Conservation (phyloP, 192 early-diverging fungal genomes). For the Mortierella antarctica region DNA sequence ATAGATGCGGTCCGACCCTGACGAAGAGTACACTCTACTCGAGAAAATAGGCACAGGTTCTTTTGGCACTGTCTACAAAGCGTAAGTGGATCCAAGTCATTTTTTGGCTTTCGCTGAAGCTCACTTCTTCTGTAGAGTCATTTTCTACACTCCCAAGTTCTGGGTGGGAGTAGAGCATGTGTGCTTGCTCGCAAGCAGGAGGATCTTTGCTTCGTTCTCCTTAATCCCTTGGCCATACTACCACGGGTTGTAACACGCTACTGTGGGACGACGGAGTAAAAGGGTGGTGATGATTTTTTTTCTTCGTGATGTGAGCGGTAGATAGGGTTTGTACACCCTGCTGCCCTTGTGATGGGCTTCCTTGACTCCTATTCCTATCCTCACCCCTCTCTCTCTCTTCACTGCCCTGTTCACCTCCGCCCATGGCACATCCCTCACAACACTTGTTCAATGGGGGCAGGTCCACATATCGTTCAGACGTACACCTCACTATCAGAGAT, state of each 20-base stretch:
- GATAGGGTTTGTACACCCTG: too few species aligned
- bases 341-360: slow-evolving; percentile 15
- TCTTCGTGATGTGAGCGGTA: too few species aligned
- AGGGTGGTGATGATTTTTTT: too few species aligned
- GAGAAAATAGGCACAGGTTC: slow-evolving; percentile 65
- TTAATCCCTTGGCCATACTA: too few species aligned
- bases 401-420: background rate
- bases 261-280: too few species aligned
- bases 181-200: background rate
- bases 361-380: slow-evolving; percentile 23
- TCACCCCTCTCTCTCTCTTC: background rate
- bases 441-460: too few species aligned
- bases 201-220: too few species aligned
- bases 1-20: slow-evolving; percentile 55
- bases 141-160: background rate
- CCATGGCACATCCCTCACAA: background rate
- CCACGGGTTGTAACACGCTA: too few species aligned
- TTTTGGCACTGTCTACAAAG: slow-evolving; percentile 66
- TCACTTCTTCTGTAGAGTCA: background rate
- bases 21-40: slow-evolving; percentile 57
- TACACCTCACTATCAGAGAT: too few species aligned
- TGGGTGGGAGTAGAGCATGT: slow-evolving; percentile 1
- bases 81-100: slow-evolving; percentile 47
- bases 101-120: background rate
- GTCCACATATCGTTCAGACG: too few species aligned